Evolutionary conservation across 2,329 filamentous ascomycete species (phyloP).

Genomic region (Cordyceps tenuipes): DNA sequence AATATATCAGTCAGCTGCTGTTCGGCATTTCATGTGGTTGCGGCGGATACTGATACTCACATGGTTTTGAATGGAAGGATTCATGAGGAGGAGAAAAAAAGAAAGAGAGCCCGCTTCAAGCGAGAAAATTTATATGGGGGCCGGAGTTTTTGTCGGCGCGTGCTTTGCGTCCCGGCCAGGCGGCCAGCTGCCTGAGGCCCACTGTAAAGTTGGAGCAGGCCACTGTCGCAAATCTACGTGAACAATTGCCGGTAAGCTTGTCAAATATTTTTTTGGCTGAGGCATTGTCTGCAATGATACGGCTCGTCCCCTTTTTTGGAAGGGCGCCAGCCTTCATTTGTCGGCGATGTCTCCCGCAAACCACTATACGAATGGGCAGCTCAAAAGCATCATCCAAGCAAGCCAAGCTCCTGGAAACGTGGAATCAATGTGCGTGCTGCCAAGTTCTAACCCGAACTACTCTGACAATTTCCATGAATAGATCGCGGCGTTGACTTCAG

Average conservation of each 20-base stretch:
- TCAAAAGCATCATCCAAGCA: conserved; percentile 12
- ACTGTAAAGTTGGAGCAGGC: conserved; percentile 9
- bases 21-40: conserved; percentile 14
- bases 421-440: conserved; percentile 24
- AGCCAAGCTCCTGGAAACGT: conserved; percentile 20
- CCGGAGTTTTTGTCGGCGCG: conserved; percentile 23
- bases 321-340: not conserved
- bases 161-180: not conserved
- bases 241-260: not conserved
- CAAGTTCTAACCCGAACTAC: not conserved
- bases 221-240: not conserved
- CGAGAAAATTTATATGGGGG: conserved; percentile 29
- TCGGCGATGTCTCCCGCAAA: not conserved
- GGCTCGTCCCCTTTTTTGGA: not conserved
- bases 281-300: conserved; percentile 1
- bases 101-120: conserved; percentile 25
- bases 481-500: conserved; percentile 21
- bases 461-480: conserved; percentile 12
- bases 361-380: not conserved
- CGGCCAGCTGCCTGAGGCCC: not conserved
- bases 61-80: conserved; percentile 99
- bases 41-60: conserved; percentile 56
- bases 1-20: conserved; percentile 23
- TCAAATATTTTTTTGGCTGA: not conserved
- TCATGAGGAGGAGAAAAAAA: conserved; percentile 56